Base-by-base conservation (phyloP, 2,329 filamentous ascomycete genomes). In the Cytospora chrysosperma region DNA sequence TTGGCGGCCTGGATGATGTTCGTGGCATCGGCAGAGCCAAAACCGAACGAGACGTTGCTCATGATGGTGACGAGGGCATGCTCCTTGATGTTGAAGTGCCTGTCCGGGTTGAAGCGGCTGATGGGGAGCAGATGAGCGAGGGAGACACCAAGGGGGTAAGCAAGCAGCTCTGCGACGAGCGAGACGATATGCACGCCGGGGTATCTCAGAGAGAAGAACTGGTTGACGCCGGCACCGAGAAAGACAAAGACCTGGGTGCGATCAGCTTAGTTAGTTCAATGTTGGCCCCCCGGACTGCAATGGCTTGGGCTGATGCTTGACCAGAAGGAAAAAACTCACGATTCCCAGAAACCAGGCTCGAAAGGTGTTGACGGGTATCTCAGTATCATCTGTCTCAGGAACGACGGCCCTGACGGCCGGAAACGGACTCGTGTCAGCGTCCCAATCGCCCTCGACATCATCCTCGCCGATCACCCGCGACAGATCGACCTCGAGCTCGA, bases 41-140 rank as follows among this genome's bases (percentile, higher is more conserved):
- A 79, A 0, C 78, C 78, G 64, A 82, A 81, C 6, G 77, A 78
- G 21, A 81, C 78, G 64, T 82, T 82, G 66, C 75, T 77, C 78
- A 81, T 80, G 59, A 81, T 79, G 43, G 78, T 78, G 40, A 80
- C 74, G 17, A 80, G 66, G 1, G 77, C 75, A 61, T 81, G 79
- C 56, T 81, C 79, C 65, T 81, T 81, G 69, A 79, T 76, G 65
- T 80, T 81, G 69, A 80, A 81, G 57, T 73, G 69, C 47, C 72
- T 72, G 61, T 79, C 77, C 0, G 77, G 78, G 63, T 81, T 81
- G 34, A 78, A 67, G 5, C 71, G 70, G 61, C 69, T 70, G 47
- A 79, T 69, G 1, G 78, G 79, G 6, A 80, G 70, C 4, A 73
- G 40, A 27, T 75, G 75, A 12, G 78, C 76, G 6, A 79, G 67